Base-by-base conservation (phyloP, 495 filamentous ascomycete species). In the Pyrenopolyporus hunteri region DNA sequence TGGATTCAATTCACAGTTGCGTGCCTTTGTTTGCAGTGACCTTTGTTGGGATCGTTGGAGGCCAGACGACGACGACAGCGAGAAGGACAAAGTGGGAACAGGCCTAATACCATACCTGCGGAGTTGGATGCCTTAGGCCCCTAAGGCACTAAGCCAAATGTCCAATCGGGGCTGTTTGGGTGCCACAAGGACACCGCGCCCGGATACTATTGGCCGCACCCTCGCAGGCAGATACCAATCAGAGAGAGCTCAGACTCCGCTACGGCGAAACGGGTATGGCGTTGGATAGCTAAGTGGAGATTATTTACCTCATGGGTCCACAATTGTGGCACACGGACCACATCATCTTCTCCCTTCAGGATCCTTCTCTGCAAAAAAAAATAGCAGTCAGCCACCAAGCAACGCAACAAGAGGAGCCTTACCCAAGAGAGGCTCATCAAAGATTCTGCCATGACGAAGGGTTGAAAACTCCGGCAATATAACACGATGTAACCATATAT, bases 71-170 rank as follows among this genome's bases (percentile, higher is more conserved):
- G 55, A 50, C 26, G 56, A 57, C 45, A 50, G 52, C 26, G 50
- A 49, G 23, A 52, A 52, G 32, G 46, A 60, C 53, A 51, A 51
- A 52, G 58, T 66, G 66, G 66, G 63, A 66, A 69, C 58, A 13
- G 9, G 37, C 23, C 20, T 48, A 48, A 35, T 58, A 61, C 66
- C 57, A 66, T 58, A 61, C 19, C 47, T 17, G 6, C 1, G n/a
- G 20, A 53, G 36, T 33, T 13, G n/a, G 25, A 7, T 46, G 48
- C 56, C 49, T 43, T 59, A 40, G 1, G 11, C 9, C 53, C 66
- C 66, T 66, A 16, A 66, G 53, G 57, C 63, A 66, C 46, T 10
- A 44, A 16, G 6, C 28, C 9, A 32, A 39, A 29, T 36, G 28
- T 19, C 43, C 25, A 45, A 48, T 50, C 51, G 45, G 26, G 39